phyloP scores from a whole-genome alignment of 208 protist genomes.

The Novymonas esmeraldas region DNA sequence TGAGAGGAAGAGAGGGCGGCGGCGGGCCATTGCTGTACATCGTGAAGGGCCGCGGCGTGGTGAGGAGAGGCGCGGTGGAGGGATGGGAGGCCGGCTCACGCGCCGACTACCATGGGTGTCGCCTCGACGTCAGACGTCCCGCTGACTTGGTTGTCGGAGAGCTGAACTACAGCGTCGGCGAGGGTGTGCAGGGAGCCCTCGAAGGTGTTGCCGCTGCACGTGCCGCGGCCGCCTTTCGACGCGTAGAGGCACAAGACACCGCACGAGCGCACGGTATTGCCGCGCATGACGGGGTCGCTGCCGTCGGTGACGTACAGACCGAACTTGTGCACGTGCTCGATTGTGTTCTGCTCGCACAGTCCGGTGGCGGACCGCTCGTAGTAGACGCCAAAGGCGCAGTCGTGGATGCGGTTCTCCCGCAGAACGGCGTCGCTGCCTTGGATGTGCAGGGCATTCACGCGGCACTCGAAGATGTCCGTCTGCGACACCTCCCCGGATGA shows the following conservation, averaged over 20 bases:
- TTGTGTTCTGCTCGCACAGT: conserved; percentile 68
- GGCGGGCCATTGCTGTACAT: too few species aligned
- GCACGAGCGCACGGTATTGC: conserved; percentile 74
- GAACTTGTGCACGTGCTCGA: conserved; percentile 81
- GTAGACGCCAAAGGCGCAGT: conserved; percentile 80
- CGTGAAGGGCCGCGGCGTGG: too few species aligned
- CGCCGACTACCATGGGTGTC: background rate
- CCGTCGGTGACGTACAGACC: conserved; percentile 76
- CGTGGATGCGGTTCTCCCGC: conserved; percentile 71
- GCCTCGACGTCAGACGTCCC: conserved; percentile 63
- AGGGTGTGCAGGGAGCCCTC: conserved; percentile 81
- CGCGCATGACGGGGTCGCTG: conserved; percentile 70
- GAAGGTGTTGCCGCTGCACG: conserved; percentile 77
- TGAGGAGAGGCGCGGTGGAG: too few species aligned
- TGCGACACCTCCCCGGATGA: conserved; percentile 68
- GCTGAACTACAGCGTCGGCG: conserved; percentile 47
- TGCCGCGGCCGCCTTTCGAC: conserved; percentile 56
- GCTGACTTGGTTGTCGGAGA: conserved; percentile 71
- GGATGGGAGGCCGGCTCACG: too few species aligned
- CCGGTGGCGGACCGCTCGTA: conserved; percentile 54
- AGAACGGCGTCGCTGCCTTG: conserved; percentile 45
- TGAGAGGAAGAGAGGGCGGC: too few species aligned
- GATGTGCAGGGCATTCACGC: conserved; percentile 80
- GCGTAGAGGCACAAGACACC: conserved; percentile 78
- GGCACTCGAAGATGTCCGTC: conserved; percentile 84